Conservation (phyloP, 106 monocot genomes). For the Dioscorea alata region DNA sequence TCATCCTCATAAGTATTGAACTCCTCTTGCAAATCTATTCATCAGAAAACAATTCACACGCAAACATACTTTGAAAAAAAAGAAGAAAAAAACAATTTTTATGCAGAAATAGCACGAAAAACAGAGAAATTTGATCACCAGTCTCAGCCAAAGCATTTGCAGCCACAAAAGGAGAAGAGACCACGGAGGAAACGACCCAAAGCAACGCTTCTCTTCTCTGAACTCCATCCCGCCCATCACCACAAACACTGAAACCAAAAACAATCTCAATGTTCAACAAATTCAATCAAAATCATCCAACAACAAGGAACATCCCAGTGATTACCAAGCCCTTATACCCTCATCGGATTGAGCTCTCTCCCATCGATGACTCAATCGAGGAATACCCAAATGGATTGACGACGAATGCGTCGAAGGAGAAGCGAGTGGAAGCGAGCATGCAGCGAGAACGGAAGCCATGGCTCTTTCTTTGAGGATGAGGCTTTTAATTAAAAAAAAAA, state of each 20-base stretch:
- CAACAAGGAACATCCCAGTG: not conserved
- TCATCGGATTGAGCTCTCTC: not conserved
- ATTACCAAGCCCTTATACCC: not conserved
- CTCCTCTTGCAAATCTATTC: constrained; percentile 37
- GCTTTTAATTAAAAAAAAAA: not conserved
- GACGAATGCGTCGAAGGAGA: constrained; percentile 11
- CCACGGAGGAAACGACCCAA: constrained; percentile 25
- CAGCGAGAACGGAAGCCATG: constrained; percentile 27
- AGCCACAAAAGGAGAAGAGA: constrained; percentile 27
- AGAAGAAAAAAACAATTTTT: not conserved
- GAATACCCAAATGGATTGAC: not conserved
- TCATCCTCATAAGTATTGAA: constrained; percentile 59
- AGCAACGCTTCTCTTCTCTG: constrained; percentile 53
- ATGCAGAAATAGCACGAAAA: not conserved
- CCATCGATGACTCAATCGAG: not conserved
- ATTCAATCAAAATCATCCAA: not conserved
- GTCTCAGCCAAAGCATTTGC: constrained; percentile 30
- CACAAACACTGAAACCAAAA: constrained; percentile 4
- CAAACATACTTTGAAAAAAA: too few relatives aligned
- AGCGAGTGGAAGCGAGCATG: constrained; percentile 2
- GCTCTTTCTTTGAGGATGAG: not conserved
- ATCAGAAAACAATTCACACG: constrained; percentile 2
- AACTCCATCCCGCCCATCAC: constrained; percentile 1
- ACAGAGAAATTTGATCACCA: constrained; percentile 6
- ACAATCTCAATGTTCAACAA: not conserved